phyloP scores from a whole-genome alignment of 164 flowering plant species.

The Tetrastigma voinierianum region DNA sequence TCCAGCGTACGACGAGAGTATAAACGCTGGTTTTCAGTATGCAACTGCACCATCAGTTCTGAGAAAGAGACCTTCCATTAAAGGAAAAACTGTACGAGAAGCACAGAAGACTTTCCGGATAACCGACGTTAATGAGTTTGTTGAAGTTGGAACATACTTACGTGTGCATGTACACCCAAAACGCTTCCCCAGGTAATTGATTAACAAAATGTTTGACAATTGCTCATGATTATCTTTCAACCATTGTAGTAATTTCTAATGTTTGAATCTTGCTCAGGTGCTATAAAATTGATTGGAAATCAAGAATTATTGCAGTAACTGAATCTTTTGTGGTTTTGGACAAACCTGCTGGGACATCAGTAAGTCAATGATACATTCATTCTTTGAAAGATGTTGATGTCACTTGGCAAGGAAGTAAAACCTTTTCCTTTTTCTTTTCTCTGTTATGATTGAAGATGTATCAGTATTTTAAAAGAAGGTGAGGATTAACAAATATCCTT shows the following conservation, averaged over 20 bases:
- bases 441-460: too few species aligned
- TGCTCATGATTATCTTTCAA: not conserved
- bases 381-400: not conserved
- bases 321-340: conserved; percentile 86
- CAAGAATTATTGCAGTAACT: conserved; percentile 77
- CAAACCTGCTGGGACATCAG: conserved; percentile 96
- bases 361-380: conserved; percentile 33
- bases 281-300: conserved; percentile 95
- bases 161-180: conserved; percentile 96
- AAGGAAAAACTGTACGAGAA: conserved; percentile 86
- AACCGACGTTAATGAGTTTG: conserved; percentile 56
- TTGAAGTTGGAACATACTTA: conserved; percentile 88
- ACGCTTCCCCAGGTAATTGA: conserved; percentile 78
- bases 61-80: conserved; percentile 61
- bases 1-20: too few species aligned
- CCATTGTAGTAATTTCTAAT: not conserved
- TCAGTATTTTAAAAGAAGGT: too few species aligned
- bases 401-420: too few species aligned
- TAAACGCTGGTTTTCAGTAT: too few species aligned
- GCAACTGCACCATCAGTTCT: conserved; percentile 71
- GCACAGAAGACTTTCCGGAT: conserved; percentile 90
- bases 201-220: not conserved
- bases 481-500: too few species aligned
- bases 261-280: conserved; percentile 53
- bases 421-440: too few species aligned